Percentiles rank a stretch among this genome's conserved stretches.
Conservation (phyloP, 495 filamentous ascomycete genomes). For the Neurospora sp. region DNA sequence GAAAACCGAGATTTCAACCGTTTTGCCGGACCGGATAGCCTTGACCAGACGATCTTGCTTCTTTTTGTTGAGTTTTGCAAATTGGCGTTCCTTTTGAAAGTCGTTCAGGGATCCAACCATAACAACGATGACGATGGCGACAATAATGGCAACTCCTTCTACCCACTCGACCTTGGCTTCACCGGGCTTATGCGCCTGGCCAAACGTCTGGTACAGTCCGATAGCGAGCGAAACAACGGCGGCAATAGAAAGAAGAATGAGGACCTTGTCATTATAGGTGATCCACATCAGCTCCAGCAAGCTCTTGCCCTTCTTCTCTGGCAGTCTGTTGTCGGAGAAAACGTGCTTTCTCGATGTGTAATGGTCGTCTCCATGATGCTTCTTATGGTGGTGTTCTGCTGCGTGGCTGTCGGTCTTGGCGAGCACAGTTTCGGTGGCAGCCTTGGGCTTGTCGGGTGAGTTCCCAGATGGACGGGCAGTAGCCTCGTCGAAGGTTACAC, state of each 20-base stretch:
- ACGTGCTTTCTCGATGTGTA: conserved; percentile 62
- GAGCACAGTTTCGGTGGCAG: conserved; percentile 5
- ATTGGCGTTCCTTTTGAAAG: conserved; percentile 72
- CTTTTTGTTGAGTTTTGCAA: conserved; percentile 67
- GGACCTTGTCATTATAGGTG: conserved; percentile 78
- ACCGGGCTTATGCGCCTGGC: conserved; percentile 30
- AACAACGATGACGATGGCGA: conserved; percentile 67
- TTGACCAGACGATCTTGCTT: conserved; percentile 75
- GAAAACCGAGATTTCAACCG: conserved; percentile 58
- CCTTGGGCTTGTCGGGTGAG: conserved; percentile 14
- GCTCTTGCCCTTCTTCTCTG: conserved; percentile 61
- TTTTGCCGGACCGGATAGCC: conserved; percentile 66
- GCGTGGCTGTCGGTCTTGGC: conserved; percentile 5
- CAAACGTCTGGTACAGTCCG: conserved; percentile 59
- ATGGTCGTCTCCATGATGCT: conserved; percentile 14
- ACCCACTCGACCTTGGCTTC: conserved; percentile 58
- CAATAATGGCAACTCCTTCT: conserved; percentile 70
- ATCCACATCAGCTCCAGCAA: conserved; percentile 72
- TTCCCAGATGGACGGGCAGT: conserved; percentile 25
- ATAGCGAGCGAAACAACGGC: conserved; percentile 62
- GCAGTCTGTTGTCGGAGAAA: conserved; percentile 61
- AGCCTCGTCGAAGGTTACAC: conserved; percentile 52
- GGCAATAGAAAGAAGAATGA: conserved; percentile 65
- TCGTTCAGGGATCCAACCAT: conserved; percentile 67
- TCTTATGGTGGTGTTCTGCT: neutral